Evolutionary conservation across 306 rosid genomes (phyloP).

Genomic region (Aeschynomene evenia): DNA sequence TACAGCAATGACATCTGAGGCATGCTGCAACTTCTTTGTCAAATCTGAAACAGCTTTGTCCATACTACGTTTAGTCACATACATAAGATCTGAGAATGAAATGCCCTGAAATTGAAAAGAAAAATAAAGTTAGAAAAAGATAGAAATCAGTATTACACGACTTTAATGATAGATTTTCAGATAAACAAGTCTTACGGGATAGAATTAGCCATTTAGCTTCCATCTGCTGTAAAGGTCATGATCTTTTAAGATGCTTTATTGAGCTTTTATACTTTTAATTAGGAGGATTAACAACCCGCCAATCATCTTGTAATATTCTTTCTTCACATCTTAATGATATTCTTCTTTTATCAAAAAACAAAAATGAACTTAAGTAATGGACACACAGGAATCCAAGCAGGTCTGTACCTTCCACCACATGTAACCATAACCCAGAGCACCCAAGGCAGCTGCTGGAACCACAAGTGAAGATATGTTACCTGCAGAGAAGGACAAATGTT

Average conservation of each 20-base stretch:
- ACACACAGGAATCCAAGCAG: not conserved
- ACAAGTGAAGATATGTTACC: conserved; percentile 71
- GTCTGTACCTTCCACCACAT: conserved; percentile 93
- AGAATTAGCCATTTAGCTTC: too few relatives aligned
- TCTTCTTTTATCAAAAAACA: too few relatives aligned
- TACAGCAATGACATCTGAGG: conserved; percentile 84
- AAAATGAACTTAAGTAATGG: conserved; percentile 19
- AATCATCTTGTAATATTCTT: too few relatives aligned
- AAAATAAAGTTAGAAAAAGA: not conserved
- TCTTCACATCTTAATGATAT: too few relatives aligned
- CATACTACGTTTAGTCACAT: conserved; percentile 87
- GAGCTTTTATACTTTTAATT: too few relatives aligned
- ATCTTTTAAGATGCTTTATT: too few relatives aligned
- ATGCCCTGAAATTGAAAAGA: conserved; percentile 59
- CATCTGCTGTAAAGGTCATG: too few relatives aligned
- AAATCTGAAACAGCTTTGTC: conserved; percentile 80
- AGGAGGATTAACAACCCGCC: too few relatives aligned
- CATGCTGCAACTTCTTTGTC: conserved; percentile 79
- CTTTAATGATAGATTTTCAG: too few relatives aligned
- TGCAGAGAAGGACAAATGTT: conserved; percentile 29
- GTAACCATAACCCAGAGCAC: conserved; percentile 88
- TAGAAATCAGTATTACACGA: not conserved
- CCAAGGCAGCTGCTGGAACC: conserved; percentile 79
- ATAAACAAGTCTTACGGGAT: too few relatives aligned
- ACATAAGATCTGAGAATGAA: conserved; percentile 90